Evolutionary conservation across 2,329 filamentous ascomycete genomes (phyloP), one percentile per base, ranked within the genome.

Genomic region (Elsinoe necatrix): DNA sequence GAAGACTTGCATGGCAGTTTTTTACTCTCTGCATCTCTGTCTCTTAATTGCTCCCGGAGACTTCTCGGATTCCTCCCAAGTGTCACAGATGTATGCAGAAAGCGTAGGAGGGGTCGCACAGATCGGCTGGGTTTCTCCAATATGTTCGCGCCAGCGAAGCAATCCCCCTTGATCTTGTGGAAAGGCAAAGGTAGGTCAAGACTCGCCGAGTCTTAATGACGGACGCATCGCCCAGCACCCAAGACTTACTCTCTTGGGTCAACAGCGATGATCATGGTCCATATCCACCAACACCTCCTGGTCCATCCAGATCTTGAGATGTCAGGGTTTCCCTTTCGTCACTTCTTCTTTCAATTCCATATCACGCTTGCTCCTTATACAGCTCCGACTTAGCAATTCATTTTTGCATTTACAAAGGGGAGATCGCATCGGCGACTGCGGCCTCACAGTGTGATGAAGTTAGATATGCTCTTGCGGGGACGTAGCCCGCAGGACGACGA

Each of bases 161-260:
- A 25, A 3, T 9, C 9, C 2, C n/a, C 4, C n/a, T 52, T 14
- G 48, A 29, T 16, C 2, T 5, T 14, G 29, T 11, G 8, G 14
- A 23, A 23, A 52, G 48, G 27, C 29, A 52, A 43, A 52, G 48
- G 27, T 31, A 52, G 27, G 48, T 35, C 48, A 52, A 52, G 48
- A 52, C 27, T 37, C 21, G 48, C 48, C 48, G 18, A 52, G 48
- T 37, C 16, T 52, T 9, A 23, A 52, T 52, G 29, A 37, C 48
- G 29, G 48, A 52, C 48, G 48, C 48, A 35, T 52, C 48, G 48
- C 48, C 48, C 48, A 52, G 48, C 48, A 37, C 29, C 48, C 48
- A 52, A 52, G 48, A 27, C 48, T 52, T 50, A 2, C 45, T 29
- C 25, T 34, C 45, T 50, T 35, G 48, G 27, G 29, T 27, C 48